These are phyloP conservation scores for Coemansia sp. DNA, from an alignment of 192 early-diverging fungal genomes.

Conservation along the genomic window DNA sequence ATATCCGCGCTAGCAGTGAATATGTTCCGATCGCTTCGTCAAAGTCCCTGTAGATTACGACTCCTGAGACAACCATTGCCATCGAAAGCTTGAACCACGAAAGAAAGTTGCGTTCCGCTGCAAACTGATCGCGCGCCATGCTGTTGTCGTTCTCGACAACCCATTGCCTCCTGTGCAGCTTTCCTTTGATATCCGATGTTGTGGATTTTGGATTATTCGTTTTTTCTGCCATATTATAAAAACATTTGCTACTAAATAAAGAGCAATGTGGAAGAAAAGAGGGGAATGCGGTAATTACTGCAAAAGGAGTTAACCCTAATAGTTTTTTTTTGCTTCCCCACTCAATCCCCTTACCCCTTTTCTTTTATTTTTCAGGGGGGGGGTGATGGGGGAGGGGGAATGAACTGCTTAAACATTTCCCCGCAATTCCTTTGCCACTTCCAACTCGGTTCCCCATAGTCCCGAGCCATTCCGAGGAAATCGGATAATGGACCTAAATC, in stretches of 20 bases:
- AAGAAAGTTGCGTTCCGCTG: constrained; percentile 49
- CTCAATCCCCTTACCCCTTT: neutral
- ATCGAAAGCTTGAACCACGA: constrained; percentile 49
- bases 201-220: neutral
- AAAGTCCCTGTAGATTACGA: constrained; percentile 24
- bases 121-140: constrained; percentile 56
- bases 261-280: neutral
- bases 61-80: constrained; percentile 23
- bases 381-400: too few relatives aligned
- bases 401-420: too few relatives aligned
- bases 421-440: neutral
- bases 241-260: neutral
- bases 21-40: neutral
- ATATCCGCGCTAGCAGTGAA: constrained; percentile 11
- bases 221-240: neutral
- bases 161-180: neutral
- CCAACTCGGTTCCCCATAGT: neutral
- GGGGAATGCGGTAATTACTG: neutral
- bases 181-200: neutral
- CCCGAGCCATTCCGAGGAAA: neutral
- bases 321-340: neutral
- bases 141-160: constrained; percentile 44
- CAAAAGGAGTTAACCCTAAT: neutral
- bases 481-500: too few relatives aligned
- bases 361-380: too few relatives aligned